phyloP scores from a whole-genome alignment of 2,329 filamentous ascomycete species.

The Penicillium vulpinum region DNA sequence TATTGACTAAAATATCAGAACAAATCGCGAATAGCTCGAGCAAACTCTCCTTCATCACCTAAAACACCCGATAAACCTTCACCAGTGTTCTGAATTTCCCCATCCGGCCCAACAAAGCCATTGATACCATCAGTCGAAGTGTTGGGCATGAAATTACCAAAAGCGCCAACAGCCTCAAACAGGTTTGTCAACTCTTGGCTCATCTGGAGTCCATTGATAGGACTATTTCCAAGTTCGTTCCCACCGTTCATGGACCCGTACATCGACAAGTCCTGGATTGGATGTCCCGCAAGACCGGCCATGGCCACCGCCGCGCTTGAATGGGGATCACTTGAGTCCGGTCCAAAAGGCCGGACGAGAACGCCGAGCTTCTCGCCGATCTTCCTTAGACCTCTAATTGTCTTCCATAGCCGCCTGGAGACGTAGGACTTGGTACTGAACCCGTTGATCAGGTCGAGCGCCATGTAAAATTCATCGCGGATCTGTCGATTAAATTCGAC shows the following conservation, averaged over 20 bases:
- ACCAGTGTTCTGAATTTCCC: constrained; percentile 45
- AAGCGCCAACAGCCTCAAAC: constrained; percentile 63
- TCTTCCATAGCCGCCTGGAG: constrained; percentile 64
- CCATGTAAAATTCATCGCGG: constrained; percentile 68
- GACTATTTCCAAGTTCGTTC: constrained; percentile 53
- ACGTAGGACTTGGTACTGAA: constrained; percentile 63
- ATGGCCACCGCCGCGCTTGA: constrained; percentile 65
- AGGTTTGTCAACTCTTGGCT: constrained; percentile 61
- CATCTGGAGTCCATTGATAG: constrained; percentile 60
- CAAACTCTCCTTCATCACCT: constrained; percentile 60
- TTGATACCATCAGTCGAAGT: constrained; percentile 38
- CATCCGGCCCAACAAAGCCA: constrained; percentile 40
- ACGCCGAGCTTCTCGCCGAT: constrained; percentile 63
- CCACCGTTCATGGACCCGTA: constrained; percentile 44
- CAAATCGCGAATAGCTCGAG: constrained; percentile 59
- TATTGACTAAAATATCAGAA: constrained; percentile 45
- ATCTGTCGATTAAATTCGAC: constrained; percentile 60
- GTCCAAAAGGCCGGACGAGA: constrained; percentile 37
- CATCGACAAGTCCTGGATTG: constrained; percentile 58
- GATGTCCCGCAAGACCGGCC: constrained; percentile 64
- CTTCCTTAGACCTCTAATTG: constrained; percentile 63
- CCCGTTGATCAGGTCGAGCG: constrained; percentile 62
- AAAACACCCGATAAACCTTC: constrained; percentile 48
- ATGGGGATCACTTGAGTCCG: constrained; percentile 55
- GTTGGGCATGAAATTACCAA: constrained; percentile 42